Evolutionary conservation across 345 rosid genomes (phyloP).

Genomic region (Anastatica hierochuntica): DNA sequence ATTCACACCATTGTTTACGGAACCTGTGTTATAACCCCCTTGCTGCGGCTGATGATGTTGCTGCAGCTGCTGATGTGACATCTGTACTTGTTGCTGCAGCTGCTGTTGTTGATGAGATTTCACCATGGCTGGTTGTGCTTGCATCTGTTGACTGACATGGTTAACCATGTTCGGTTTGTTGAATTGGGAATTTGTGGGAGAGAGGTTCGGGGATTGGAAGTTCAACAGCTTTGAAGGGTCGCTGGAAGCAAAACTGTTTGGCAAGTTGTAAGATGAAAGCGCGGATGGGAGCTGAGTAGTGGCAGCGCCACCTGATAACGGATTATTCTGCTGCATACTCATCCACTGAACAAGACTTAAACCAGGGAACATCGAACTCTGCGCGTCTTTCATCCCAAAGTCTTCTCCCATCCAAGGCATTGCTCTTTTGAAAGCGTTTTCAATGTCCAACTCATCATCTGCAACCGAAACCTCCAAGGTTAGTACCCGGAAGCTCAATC

Average conservation of each 20-base stretch:
- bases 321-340: constrained; percentile 82
- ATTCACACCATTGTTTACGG: constrained; percentile 36
- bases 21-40: constrained; percentile 20
- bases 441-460: constrained; percentile 78
- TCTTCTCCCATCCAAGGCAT: constrained; percentile 88
- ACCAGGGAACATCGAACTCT: constrained; percentile 47
- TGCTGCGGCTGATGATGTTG: no score
- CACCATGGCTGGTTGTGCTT: constrained; percentile 23
- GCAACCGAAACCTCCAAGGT: constrained; percentile 31
- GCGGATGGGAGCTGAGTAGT: constrained; percentile 35
- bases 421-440: constrained; percentile 65
- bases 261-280: constrained; percentile 43
- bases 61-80: constrained; percentile 33
- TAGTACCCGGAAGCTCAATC: background rate
- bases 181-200: constrained; percentile 28
- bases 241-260: constrained; percentile 39
- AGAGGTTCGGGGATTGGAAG: constrained; percentile 28
- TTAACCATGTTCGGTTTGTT: constrained; percentile 27
- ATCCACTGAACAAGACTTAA: constrained; percentile 86
- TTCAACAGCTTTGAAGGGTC: constrained; percentile 27
- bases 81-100: constrained; percentile 37
- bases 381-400: constrained; percentile 53
- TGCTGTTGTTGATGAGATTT: constrained; percentile 32
- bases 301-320: constrained; percentile 33
- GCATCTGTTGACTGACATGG: constrained; percentile 49